Percentiles rank a stretch among this genome's conserved stretches.
Evolutionary conservation across 179 eudicot species (phyloP).

Genomic region (Spergularia azorica): DNA sequence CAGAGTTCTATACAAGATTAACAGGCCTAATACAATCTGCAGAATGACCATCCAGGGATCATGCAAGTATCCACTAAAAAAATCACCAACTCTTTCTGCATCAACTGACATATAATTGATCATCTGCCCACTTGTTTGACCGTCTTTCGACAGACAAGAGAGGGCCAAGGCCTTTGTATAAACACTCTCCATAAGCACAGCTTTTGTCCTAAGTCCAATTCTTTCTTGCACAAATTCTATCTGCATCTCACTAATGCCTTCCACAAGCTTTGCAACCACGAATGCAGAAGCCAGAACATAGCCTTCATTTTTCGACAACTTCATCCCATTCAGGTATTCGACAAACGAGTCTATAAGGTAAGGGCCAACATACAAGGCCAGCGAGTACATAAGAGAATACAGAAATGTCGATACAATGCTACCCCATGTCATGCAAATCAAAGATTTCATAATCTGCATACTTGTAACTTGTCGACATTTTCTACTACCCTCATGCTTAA

Average conservation of each 20-base stretch:
- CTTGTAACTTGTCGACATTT: slow-evolving; percentile 37
- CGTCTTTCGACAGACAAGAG: slow-evolving; percentile 65
- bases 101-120: slow-evolving; percentile 82
- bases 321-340: slow-evolving; percentile 64
- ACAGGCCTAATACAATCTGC: slow-evolving; percentile 63
- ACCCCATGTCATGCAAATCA: slow-evolving; percentile 46
- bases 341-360: slow-evolving; percentile 78
- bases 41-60: slow-evolving; percentile 69
- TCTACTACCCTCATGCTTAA: slow-evolving; percentile 28
- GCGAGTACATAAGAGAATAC: slow-evolving; percentile 40
- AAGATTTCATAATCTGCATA: slow-evolving; percentile 51
- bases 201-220: slow-evolving; percentile 50
- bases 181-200: slow-evolving; percentile 52
- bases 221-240: slow-evolving; percentile 56
- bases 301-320: slow-evolving; percentile 46
- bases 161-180: slow-evolving; percentile 61
- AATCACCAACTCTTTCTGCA: slow-evolving; percentile 72
- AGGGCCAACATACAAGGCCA: slow-evolving; percentile 79
- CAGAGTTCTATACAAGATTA: slow-evolving; percentile 60
- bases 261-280: slow-evolving; percentile 31
- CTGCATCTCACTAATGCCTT: slow-evolving; percentile 62
- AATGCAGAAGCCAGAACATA: slow-evolving; percentile 7
- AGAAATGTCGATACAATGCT: slow-evolving; percentile 52
- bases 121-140: slow-evolving; percentile 77
- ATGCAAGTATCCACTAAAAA: slow-evolving; percentile 68